Evolutionary conservation across 1,284 basidiomycete genomes (phyloP), one percentile per base, ranked within the genome.

Genomic region (Flammula alnicola): DNA sequence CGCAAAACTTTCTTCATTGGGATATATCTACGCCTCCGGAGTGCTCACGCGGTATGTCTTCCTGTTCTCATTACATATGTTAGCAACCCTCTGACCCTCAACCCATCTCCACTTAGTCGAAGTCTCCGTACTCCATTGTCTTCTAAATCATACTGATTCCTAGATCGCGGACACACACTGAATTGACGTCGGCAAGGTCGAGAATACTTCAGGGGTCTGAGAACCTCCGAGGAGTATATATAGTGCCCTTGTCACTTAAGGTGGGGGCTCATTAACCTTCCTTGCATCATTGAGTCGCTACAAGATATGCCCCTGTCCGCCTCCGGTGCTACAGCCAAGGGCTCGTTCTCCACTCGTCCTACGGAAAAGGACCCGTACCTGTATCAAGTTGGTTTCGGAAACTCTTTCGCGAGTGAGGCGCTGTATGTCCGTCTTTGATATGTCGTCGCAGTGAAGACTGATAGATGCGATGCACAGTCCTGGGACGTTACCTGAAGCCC

Each of bases 341-440:
- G 65, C 4, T 59, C 75, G 0, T 80, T 75, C 54, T 49, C 70
- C 6, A 77, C 76, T 1, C 57, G 59, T 16, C 61, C 75, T 4
- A 60, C 67, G 3, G 66, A 74, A 44, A 68, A 74, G 47, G 82
- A 84, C 56, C 81, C 82, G 0, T 84, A 84, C 65, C 63, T 55
- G 17, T 83, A 84, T 56, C 81, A 83, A 59, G 74, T 78, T 11
- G 77, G 79, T 2, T 80, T 81, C 47, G 79, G 78, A 5, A 80
- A 80, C 48, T 67, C 66, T 10, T 81, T 80, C 54, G 76, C 76
- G 3, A 78, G 73, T 47, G 79, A 82, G 55, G 77, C 79, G 2
- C 63, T 81, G 79, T 80, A 50, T 48, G 75, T 70, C 27, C 16
- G 1, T 40, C 10, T 22, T 38, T n/a, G 14, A 32, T 23, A 26